phyloP scores from a whole-genome alignment of 2,329 filamentous ascomycete species.

The Microcera coccophila region DNA sequence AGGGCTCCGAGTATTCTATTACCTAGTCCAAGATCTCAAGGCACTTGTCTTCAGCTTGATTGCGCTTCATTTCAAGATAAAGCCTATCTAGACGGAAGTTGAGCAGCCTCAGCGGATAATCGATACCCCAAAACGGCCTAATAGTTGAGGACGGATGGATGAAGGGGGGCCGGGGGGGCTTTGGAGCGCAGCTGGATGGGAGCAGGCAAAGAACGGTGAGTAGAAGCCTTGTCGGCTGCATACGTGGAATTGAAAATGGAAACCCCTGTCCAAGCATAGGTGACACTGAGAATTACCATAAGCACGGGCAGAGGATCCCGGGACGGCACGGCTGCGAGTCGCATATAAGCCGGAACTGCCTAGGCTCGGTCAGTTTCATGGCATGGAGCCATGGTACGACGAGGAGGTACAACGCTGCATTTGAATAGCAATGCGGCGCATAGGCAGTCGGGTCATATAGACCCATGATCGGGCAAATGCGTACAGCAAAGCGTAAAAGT shows the following conservation, averaged over 20 bases:
- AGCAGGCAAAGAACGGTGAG: constrained; percentile 11
- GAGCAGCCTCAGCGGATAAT: constrained; percentile 4
- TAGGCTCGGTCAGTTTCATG: background rate
- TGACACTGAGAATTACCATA: background rate
- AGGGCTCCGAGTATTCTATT: constrained; percentile 95
- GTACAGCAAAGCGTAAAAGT: no score
- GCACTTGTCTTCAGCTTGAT: constrained; percentile 95
- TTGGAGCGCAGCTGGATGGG: background rate
- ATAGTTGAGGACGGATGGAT: background rate
- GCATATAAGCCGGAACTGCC: background rate
- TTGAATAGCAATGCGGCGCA: no score
- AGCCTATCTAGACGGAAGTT: constrained; percentile 56
- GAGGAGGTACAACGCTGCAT: no score
- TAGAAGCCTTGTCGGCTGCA: constrained; percentile 3
- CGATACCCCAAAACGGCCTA: constrained; percentile 15
- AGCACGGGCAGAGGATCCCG: background rate
- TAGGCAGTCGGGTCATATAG: no score
- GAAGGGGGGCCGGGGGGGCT: background rate
- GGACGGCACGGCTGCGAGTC: background rate
- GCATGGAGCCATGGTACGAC: constrained; percentile 16
- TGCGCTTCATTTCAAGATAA: constrained; percentile 95
- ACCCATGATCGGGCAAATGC: no score
- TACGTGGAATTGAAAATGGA: constrained; percentile 1
- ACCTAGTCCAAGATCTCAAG: constrained; percentile 95
- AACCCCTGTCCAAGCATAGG: background rate